These are phyloP conservation scores for Dioscorea cayenensis DNA, from an alignment of 116 monocot genomes.

Conservation along the genomic window DNA sequence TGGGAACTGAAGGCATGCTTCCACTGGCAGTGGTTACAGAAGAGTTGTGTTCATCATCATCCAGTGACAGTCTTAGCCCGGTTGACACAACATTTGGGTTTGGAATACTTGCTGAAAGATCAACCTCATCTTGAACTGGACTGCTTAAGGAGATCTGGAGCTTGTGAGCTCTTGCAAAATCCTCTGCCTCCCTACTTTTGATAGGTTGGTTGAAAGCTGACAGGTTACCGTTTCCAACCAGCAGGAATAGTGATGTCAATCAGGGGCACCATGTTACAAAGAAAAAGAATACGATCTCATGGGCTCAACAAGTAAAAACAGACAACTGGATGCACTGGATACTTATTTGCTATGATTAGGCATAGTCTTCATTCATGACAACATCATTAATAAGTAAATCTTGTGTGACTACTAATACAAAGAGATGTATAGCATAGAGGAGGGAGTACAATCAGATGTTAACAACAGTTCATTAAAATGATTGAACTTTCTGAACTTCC, in stretches of 20 bases:
- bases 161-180: conserved; percentile 29
- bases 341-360: no score
- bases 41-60: conserved; percentile 62
- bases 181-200: conserved; percentile 36
- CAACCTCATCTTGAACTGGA: conserved; percentile 21
- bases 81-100: conserved; percentile 57
- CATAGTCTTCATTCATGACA: no score
- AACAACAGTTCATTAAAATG: no score
- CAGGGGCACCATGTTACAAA: no score
- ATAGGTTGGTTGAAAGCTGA: conserved; percentile 26
- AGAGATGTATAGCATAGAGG: no score
- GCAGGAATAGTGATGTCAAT: conserved; percentile 31
- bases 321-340: no score
- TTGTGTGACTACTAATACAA: no score
- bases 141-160: conserved; percentile 57
- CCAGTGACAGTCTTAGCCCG: conserved; percentile 58
- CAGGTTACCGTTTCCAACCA: conserved; percentile 18
- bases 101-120: conserved; percentile 15
- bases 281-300: no score
- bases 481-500: no score
- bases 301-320: no score
- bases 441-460: no score
- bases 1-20: conserved; percentile 28
- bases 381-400: no score
- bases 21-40: conserved; percentile 49